phyloP scores from a whole-genome alignment of 2,329 filamentous ascomycete species.

The Fusarium bulbicola region DNA sequence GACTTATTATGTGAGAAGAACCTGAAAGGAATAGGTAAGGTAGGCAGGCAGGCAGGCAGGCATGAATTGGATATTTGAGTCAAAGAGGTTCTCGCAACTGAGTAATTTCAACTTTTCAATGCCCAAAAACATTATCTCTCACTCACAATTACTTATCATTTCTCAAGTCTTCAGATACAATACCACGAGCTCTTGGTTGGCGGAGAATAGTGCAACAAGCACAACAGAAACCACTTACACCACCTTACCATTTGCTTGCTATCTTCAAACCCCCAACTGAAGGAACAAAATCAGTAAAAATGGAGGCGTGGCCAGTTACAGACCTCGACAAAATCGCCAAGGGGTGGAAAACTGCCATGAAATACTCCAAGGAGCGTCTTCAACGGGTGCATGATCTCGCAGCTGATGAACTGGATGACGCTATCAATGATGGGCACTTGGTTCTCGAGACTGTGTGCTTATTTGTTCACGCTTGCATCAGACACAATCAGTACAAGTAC shows the following conservation, averaged over 20 bases:
- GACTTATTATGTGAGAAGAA: not conserved
- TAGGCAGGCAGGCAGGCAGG: not conserved
- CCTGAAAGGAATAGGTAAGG: not conserved
- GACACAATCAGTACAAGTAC: constrained; percentile 50
- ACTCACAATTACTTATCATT: not conserved
- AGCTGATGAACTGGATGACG: constrained; percentile 47
- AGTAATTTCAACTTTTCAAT: not conserved
- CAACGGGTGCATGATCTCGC: constrained; percentile 45
- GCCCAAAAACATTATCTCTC: not conserved
- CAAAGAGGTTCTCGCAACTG: constrained; percentile 16
- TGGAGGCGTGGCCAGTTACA: constrained; percentile 40
- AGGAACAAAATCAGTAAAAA: constrained; percentile 8
- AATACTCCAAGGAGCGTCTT: constrained; percentile 48
- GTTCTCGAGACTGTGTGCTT: constrained; percentile 52
- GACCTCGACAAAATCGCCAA: constrained; percentile 49
- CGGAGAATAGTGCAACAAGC: not conserved
- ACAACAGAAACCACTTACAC: not conserved
- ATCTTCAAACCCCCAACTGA: not conserved
- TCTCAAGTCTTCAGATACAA: not conserved
- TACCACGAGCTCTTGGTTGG: not conserved
- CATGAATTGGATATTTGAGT: not conserved
- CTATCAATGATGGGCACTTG: constrained; percentile 46
- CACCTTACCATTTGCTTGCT: not conserved
- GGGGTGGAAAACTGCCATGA: constrained; percentile 51
- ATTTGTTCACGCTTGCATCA: constrained; percentile 52